These are phyloP conservation scores for Aspergillus arachidicola DNA, from an alignment of 2,329 filamentous ascomycete genomes.

Conservation along the genomic window DNA sequence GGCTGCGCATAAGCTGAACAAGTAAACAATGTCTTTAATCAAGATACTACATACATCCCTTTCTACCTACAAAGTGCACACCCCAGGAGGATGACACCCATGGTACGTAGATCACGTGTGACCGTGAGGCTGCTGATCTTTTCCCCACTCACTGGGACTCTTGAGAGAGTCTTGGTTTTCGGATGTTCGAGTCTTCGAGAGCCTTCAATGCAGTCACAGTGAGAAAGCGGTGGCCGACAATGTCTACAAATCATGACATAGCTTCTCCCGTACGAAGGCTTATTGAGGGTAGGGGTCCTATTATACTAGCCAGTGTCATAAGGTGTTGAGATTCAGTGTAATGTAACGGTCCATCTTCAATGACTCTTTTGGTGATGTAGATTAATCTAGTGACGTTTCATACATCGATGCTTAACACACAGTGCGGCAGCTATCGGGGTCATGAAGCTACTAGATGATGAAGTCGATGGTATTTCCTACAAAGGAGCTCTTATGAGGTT, in stretches of 20 bases:
- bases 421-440: neutral
- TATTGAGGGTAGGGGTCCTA: no score
- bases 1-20: neutral
- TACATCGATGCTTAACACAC: neutral
- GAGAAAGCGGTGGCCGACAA: no score
- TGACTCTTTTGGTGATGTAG: neutral
- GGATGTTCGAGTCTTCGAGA: no score
- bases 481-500: neutral
- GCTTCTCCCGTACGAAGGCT: no score
- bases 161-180: no score
- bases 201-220: no score
- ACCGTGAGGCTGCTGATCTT: neutral
- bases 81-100: neutral
- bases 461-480: neutral
- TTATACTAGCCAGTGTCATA: neutral
- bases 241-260: no score
- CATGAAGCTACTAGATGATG: neutral
- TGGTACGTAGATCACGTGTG: neutral
- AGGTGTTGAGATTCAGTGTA: neutral
- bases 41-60: neutral
- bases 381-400: neutral
- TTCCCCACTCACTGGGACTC: no score
- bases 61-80: neutral
- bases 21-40: neutral
- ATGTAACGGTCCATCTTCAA: neutral